Conservation (phyloP, 2,329 filamentous ascomycete species). For the Trichoderma atroviride region DNA sequence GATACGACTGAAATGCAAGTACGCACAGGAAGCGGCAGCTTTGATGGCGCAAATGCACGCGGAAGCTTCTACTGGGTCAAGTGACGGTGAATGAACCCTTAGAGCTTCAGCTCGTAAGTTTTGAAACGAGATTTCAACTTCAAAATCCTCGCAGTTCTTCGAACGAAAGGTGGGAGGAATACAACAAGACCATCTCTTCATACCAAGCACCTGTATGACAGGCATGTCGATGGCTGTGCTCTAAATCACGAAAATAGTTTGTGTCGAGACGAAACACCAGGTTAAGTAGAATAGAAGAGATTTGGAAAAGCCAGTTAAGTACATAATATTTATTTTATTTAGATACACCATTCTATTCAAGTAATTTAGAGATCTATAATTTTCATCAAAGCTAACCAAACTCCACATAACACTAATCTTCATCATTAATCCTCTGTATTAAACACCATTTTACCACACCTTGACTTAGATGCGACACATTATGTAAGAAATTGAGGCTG, state of each 20-base stretch:
- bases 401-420: not conserved
- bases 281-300: too few species aligned
- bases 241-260: too few species aligned
- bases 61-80: not conserved
- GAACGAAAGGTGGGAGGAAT: too few species aligned
- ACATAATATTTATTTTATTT: not conserved
- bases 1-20: not conserved
- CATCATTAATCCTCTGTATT: not conserved
- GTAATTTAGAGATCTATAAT: not conserved
- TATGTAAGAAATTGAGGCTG: not conserved
- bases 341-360: not conserved
- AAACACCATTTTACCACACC: not conserved
- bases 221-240: too few species aligned
- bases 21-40: not conserved
- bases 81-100: not conserved
- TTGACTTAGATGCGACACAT: not conserved
- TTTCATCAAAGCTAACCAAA: not conserved
- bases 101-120: not conserved
- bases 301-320: not conserved
- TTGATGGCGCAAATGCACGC: not conserved
- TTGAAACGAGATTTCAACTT: not conserved
- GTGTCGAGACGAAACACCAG: not conserved
- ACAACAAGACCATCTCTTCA: too few species aligned
- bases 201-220: too few species aligned
- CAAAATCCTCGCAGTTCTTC: not conserved